Base-by-base conservation (phyloP, 1,284 basidiomycete genomes). In the Leccinum huronense region DNA sequence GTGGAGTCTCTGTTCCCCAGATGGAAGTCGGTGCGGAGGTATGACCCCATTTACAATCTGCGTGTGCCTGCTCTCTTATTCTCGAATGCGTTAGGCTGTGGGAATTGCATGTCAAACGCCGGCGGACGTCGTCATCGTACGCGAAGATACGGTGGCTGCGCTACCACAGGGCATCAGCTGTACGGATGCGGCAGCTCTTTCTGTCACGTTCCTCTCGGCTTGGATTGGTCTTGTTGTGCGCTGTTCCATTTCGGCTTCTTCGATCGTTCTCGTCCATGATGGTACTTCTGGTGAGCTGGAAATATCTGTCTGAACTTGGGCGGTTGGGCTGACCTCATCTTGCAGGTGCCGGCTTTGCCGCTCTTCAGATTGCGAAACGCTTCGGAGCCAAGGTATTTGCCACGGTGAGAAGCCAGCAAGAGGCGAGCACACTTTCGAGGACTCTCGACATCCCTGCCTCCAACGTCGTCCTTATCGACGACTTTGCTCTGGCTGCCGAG, bases 241-340 rank as follows among this genome's bases (percentile, higher is more conserved):
- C 5, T 67, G 64, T 53, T 63, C 65, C 27, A 64, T 74, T 40
- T 67, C 65, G 0, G 53, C 71, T 8, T 62, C 66, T 53, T 75
- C 73, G 8, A 65, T 63, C 0, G 63, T 74, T n/a, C 68, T 74
- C 3, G 60, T 75, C n/a, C 73, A 75, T 23, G 70, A 75, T 57
- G 73, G 67, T 13, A 40, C 65, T 36, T 73, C 73, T 61, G 67
- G 72, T 75, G 57, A 36, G 9, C 7, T 14, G 31, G 3, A 30
- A n/a, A 30, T 56, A 3, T 33, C 30, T 11, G 5, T 38, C 30
- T 23, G 11, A 23, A 31, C 14, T 13, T 56, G 19, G 11, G 48
- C 10, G 56, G 10, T 1, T 45, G 31, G 48, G 9, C 67, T 73
- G 14, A 71, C 34, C 30, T 51, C 11, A 5, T 13, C 57, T 57